Evolutionary conservation across 768 basidiomycete species (phyloP).

Genomic region (Rhizopogon roseolus): DNA sequence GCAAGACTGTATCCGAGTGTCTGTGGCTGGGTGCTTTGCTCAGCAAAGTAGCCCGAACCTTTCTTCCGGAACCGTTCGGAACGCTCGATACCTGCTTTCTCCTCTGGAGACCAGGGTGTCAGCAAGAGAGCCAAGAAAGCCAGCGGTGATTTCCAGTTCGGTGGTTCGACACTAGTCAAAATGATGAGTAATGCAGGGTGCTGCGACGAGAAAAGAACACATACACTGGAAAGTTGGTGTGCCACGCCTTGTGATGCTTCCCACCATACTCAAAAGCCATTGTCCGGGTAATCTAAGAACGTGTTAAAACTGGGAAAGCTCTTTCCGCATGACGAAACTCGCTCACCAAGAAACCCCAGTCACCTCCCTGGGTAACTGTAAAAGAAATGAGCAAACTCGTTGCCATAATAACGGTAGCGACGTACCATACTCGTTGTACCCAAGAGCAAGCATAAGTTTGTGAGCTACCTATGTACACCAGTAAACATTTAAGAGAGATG

Average conservation of each 20-base stretch:
- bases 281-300: constrained; percentile 19
- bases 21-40: constrained; percentile 41
- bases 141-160: constrained; percentile 12
- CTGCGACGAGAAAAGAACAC: background rate
- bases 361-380: constrained; percentile 42
- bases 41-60: constrained; percentile 33
- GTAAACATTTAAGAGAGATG: constrained; percentile 1
- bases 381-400: background rate
- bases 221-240: constrained; percentile 27
- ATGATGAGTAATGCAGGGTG: background rate
- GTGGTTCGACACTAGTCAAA: background rate
- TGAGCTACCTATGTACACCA: constrained; percentile 31
- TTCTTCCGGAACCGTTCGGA: constrained; percentile 21
- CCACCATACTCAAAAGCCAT: constrained; percentile 20
- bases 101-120: constrained; percentile 22
- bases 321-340: background rate
- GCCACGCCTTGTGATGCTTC: constrained; percentile 28
- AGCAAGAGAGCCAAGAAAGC: constrained; percentile 23
- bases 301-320: background rate
- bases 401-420: background rate
- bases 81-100: constrained; percentile 29
- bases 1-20: constrained; percentile 44
- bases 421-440: constrained; percentile 2
- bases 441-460: constrained; percentile 40
- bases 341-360: constrained; percentile 38